These are phyloP conservation scores for Pelargonium exstipulatum DNA, from an alignment of 441 rosid species.

Conservation along the genomic window DNA sequence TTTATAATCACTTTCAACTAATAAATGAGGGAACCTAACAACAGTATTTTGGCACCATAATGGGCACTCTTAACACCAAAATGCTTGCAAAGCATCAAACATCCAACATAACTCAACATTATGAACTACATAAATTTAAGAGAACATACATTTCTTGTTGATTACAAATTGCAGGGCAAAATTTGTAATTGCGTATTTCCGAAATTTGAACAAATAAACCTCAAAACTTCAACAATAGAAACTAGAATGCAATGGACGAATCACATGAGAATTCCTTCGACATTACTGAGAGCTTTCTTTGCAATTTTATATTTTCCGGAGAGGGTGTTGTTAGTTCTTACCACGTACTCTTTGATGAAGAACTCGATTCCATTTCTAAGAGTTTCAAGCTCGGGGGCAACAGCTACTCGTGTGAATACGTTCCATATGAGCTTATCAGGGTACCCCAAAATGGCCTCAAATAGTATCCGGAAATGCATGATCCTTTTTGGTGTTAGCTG, in stretches of 20 bases:
- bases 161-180: no score
- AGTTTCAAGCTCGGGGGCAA: slow-evolving; percentile 56
- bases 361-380: slow-evolving; percentile 61
- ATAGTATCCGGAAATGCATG: slow-evolving; percentile 77
- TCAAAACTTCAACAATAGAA: not conserved
- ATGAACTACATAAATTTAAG: no score
- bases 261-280: slow-evolving; percentile 65
- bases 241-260: not conserved
- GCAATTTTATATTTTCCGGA: slow-evolving; percentile 50
- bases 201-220: not conserved
- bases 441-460: slow-evolving; percentile 61
- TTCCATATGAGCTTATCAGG: slow-evolving; percentile 67
- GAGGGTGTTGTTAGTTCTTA: slow-evolving; percentile 39
- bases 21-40: no score
- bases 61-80: no score
- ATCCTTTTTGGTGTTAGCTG: slow-evolving; percentile 56
- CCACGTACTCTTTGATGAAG: slow-evolving; percentile 62
- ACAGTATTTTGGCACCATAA: no score
- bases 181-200: not conserved
- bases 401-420: slow-evolving; percentile 59
- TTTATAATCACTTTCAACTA: no score
- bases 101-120: no score
- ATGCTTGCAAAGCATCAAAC: no score
- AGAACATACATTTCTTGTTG: no score
- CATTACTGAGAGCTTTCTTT: slow-evolving; percentile 68